A percentile compares a stretch with the other conserved stretches of the same genome.
Conservation (phyloP, 2,329 filamentous ascomycete species). For the Thielaviopsis ethacetica region DNA sequence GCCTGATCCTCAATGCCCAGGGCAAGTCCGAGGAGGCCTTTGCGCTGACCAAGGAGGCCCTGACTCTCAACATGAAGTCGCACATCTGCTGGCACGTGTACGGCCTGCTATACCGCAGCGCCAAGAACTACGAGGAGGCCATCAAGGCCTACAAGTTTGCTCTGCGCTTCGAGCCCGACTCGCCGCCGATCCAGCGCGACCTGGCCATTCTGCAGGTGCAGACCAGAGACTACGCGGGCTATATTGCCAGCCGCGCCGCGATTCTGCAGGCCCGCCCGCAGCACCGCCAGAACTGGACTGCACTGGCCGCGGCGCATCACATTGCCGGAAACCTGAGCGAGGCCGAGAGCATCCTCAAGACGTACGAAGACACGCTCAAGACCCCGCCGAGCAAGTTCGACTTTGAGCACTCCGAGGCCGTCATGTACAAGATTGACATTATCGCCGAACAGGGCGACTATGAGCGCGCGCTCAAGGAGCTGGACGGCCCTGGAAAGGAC, state of each 20-base stretch:
- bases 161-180: constrained; percentile 82
- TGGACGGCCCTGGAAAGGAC: constrained; percentile 60
- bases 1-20: constrained; percentile 83
- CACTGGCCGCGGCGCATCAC: constrained; percentile 85
- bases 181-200: constrained; percentile 83
- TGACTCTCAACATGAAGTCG: constrained; percentile 95
- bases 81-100: constrained; percentile 99
- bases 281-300: constrained; percentile 88
- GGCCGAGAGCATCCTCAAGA: constrained; percentile 80
- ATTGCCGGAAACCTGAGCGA: constrained; percentile 69
- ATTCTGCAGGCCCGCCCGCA: constrained; percentile 78
- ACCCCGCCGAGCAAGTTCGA: constrained; percentile 59
- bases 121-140: constrained; percentile 97
- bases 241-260: constrained; percentile 70
- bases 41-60: constrained; percentile 73
- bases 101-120: constrained; percentile 76
- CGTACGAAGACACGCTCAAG: constrained; percentile 88
- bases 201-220: constrained; percentile 86
- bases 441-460: constrained; percentile 81
- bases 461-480: constrained; percentile 69
- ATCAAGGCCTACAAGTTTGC: constrained; percentile 99
- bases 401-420: constrained; percentile 82
- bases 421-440: constrained; percentile 87
- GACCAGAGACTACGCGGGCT: constrained; percentile 89
- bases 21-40: constrained; percentile 92